These are phyloP conservation scores for Stenocarpella maydis DNA, from an alignment of 2,329 filamentous ascomycete genomes.

Conservation along the genomic window DNA sequence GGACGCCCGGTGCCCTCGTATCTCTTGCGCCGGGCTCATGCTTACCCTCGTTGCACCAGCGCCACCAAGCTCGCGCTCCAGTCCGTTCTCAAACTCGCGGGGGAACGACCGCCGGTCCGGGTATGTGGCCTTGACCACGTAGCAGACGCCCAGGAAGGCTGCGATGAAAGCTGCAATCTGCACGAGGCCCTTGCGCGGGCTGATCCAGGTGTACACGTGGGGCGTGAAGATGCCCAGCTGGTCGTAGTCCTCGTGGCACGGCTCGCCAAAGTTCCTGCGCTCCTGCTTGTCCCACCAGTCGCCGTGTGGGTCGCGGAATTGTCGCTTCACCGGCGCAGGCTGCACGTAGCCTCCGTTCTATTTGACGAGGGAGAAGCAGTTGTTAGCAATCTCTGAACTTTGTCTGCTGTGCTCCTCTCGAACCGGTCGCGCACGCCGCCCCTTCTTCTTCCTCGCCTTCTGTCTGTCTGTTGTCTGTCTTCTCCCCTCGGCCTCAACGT, in stretches of 20 bases:
- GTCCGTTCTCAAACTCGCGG: conserved; percentile 74
- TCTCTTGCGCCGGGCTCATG: too few relatives aligned
- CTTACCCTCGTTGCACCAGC: conserved; percentile 71
- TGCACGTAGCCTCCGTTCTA: conserved; percentile 88
- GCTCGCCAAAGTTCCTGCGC: conserved; percentile 94
- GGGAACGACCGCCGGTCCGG: conserved; percentile 76
- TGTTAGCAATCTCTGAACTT: conserved; percentile 35
- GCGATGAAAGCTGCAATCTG: conserved; percentile 75
- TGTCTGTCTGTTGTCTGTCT: neutral
- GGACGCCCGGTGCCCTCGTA: neutral
- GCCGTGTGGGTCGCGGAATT: conserved; percentile 90
- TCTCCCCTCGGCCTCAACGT: neutral
- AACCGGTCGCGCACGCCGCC: neutral
- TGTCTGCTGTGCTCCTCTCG: neutral
- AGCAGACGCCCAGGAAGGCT: conserved; percentile 70
- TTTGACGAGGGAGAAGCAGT: conserved; percentile 28
- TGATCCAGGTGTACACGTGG: conserved; percentile 86
- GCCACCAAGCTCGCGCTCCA: conserved; percentile 80
- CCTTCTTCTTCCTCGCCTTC: conserved; percentile 48
- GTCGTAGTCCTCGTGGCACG: conserved; percentile 96
- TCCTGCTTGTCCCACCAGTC: conserved; percentile 99
- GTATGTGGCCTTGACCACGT: conserved; percentile 73
- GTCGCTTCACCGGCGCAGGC: conserved; percentile 81
- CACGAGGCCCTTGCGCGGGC: conserved; percentile 72
- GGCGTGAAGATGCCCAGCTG: conserved; percentile 88